Base-by-base conservation (phyloP, 441 rosid species). In the Aleurites moluccanus region DNA sequence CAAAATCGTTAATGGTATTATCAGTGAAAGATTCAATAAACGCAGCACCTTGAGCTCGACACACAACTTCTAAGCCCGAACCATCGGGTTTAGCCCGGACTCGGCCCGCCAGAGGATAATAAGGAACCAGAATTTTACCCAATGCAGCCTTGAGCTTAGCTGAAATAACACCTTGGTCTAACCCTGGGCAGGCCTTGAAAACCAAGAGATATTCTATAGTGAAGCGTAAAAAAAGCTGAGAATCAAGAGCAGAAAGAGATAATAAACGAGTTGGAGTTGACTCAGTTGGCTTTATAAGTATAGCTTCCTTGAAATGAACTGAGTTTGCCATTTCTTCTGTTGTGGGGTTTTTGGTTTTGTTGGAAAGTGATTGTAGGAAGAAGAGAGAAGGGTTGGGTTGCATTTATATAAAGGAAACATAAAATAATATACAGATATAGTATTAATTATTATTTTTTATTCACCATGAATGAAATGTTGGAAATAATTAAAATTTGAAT, bases 161-260 rank as follows among this genome's bases (percentile, higher is more conserved):
- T 7, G 84, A 55, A 69, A 80, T 73, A 44, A 68, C 75, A 14
- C 18, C 52, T 1, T 69, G 83, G 85, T 85, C 81, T 3, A 77
- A 64, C 33, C 77, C 83, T 40, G 84, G 83, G n/a, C 59, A 67
- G 27, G 83, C 63, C 66, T 76, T 73, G 82, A 81, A 93, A 59
- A 89, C 79, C 52, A 91, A 75, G 67, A 93, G 92, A 76, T 88
- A 91, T 61, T 93, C 98, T 3, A 88, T 72, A 57, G 96, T 89
- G 87, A 91, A 93, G 35, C 98, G 96, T 30, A 91, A 83, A 75
- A 93, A 93, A 70, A 86, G 95, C 79, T 93, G 98, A 44, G 98
- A 90, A 78, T 93, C 98, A 33, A 93, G 88, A 74, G 92, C 83
- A 11, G 97, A 93, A 57, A 93, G 92, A 56, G 91, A 42, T 30